A percentile compares a stretch with the other conserved stretches of the same genome.
Conservation (phyloP, 1,139 yeast genomes). For the Zygosaccharomyces sapae region DNA sequence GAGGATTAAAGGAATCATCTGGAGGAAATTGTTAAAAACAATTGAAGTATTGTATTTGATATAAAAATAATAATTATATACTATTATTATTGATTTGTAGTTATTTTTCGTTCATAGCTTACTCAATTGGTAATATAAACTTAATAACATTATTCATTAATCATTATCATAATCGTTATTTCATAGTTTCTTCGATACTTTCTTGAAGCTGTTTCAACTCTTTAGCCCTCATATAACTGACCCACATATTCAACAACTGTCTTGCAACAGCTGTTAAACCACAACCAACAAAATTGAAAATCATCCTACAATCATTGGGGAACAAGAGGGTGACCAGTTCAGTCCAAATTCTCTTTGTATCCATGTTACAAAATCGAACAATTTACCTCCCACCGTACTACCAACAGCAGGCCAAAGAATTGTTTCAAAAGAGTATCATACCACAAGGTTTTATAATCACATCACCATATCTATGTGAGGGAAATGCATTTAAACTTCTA, state of each 20-base stretch:
- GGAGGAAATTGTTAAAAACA: too few species aligned
- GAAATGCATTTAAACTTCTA: constrained; percentile 8
- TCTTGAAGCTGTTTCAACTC: constrained; percentile 34
- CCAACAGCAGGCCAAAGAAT: constrained; percentile 18
- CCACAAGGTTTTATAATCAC: constrained; percentile 22
- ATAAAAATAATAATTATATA: too few species aligned
- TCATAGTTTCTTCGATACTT: constrained; percentile 5
- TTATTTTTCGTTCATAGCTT: neutral
- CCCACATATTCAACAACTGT: constrained; percentile 31
- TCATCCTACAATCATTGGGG: constrained; percentile 43
- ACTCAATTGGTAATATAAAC: neutral
- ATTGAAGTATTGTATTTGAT: neutral
- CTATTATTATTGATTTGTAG: neutral
- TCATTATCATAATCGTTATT: neutral
- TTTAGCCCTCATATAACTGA: constrained; percentile 38
- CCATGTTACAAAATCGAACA: constrained; percentile 11
- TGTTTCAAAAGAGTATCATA: constrained; percentile 20
- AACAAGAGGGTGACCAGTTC: constrained; percentile 17
- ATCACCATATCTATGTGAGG: constrained; percentile 18
- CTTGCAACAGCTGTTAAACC: constrained; percentile 16
- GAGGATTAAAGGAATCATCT: constrained; percentile 1
- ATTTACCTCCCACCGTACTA: constrained; percentile 9
- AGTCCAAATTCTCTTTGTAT: constrained; percentile 7
- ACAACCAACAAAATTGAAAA: constrained; percentile 39
- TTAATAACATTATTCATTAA: neutral